Conservation (phyloP, 441 rosid species). For the Geranium incanum region DNA sequence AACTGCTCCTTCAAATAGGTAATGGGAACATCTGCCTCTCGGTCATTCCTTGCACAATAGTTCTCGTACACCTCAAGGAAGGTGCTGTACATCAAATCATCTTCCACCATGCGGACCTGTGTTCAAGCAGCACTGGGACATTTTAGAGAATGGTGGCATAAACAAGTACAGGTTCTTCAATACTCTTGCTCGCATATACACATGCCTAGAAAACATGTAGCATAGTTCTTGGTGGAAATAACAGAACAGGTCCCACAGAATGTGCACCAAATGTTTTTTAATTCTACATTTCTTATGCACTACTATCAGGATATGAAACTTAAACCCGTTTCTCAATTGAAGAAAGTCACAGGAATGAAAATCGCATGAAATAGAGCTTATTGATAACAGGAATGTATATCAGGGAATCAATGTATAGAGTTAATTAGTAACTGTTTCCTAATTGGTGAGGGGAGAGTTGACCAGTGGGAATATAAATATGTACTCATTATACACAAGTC, state of each 20-base stretch:
- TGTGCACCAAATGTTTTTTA: neutral
- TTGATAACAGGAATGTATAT: neutral
- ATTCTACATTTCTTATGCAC: neutral
- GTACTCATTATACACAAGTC: too few relatives aligned
- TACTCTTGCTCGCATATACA: neutral
- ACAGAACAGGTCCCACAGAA: neutral
- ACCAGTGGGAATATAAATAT: too few relatives aligned
- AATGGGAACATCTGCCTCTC: conserved; percentile 86
- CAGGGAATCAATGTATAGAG: too few relatives aligned
- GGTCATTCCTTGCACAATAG: conserved; percentile 80
- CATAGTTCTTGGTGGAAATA: neutral
- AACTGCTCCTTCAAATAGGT: conserved; percentile 88
- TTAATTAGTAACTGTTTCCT: too few relatives aligned
- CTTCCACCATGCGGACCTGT: conserved; percentile 99
- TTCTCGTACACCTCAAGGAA: conserved; percentile 98
- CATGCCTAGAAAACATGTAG: conserved; percentile 7
- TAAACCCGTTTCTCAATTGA: neutral
- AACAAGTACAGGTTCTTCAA: neutral
- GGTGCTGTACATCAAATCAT: conserved; percentile 92
- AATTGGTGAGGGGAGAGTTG: too few relatives aligned
- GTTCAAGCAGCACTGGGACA: conserved; percentile 10
- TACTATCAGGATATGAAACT: too few relatives aligned
- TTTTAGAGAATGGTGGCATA: neutral
- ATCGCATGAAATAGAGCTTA: neutral
- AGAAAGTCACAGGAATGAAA: neutral